phyloP scores from a whole-genome alignment of 495 filamentous ascomycete genomes.

The Penicillium bovifimosum region DNA sequence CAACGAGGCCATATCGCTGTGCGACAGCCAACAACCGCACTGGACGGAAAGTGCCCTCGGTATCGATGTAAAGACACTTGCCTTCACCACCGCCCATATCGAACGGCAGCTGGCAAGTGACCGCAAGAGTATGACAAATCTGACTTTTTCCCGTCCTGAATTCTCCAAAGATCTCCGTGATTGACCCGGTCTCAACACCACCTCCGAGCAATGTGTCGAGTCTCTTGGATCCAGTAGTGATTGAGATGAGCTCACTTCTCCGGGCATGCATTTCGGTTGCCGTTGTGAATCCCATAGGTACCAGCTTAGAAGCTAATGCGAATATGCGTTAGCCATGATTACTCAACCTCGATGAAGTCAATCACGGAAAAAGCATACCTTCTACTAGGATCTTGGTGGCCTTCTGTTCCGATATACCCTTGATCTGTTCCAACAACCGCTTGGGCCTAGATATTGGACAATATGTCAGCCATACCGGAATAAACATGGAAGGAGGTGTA shows the following conservation, averaged over 20 bases:
- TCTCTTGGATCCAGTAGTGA: conserved; percentile 95
- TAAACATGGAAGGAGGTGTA: not conserved
- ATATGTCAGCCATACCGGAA: conserved; percentile 1
- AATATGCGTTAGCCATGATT: not conserved
- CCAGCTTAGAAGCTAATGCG: conserved; percentile 75
- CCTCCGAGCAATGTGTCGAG: conserved; percentile 92
- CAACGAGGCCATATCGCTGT: conserved; percentile 86
- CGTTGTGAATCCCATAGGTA: conserved; percentile 98
- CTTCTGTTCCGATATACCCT: conserved; percentile 95
- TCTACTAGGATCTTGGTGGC: conserved; percentile 89
- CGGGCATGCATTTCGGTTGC: conserved; percentile 99
- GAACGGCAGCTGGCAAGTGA: conserved; percentile 94
- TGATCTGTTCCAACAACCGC: conserved; percentile 83
- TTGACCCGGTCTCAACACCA: conserved; percentile 92
- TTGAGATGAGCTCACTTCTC: conserved; percentile 91
- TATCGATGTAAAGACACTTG: conserved; percentile 99
- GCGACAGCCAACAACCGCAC: conserved; percentile 87
- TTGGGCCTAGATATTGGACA: conserved; percentile 50
- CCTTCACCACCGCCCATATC: conserved; percentile 99
- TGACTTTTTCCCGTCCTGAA: conserved; percentile 98
- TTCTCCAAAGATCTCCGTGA: conserved; percentile 98
- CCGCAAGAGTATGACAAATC: conserved; percentile 96
- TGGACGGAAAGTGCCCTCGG: conserved; percentile 93
- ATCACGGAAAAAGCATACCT: conserved; percentile 47
- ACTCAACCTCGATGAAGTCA: not conserved